Percentiles rank a stretch among this genome's conserved stretches.
These are phyloP conservation scores for Metarhizium robertsii DNA, from an alignment of 2,329 filamentous ascomycete species.

Conservation along the genomic window DNA sequence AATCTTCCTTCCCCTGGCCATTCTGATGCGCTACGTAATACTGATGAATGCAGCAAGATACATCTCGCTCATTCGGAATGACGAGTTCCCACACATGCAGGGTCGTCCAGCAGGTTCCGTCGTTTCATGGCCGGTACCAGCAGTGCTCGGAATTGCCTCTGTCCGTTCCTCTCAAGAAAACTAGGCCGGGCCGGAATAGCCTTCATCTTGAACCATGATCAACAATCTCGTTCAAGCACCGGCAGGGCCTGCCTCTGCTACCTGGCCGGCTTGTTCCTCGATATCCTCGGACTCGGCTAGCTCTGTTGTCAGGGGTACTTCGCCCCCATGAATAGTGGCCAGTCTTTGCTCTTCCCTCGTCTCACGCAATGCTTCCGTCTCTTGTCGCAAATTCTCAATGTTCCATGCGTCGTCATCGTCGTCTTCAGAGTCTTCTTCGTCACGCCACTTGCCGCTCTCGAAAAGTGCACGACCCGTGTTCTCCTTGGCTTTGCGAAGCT, in stretches of 20 bases:
- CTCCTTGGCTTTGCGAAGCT: conserved; percentile 85
- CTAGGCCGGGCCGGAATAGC: neutral
- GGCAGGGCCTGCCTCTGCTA: conserved; percentile 6
- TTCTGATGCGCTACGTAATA: neutral
- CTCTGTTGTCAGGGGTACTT: neutral
- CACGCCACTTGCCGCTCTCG: conserved; percentile 89
- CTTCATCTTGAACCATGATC: neutral
- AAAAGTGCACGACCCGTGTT: conserved; percentile 92
- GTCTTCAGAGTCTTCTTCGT: conserved; percentile 52
- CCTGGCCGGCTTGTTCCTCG: conserved; percentile 6
- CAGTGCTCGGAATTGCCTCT: conserved; percentile 19
- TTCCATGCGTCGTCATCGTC: conserved; percentile 65
- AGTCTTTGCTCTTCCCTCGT: conserved; percentile 70
- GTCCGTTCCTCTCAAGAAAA: conserved; percentile 1
- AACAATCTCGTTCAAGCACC: conserved; percentile 5
- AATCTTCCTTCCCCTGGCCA: neutral
- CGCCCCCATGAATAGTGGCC: conserved; percentile 14
- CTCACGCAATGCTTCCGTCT: conserved; percentile 70
- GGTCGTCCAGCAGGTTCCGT: conserved; percentile 8
- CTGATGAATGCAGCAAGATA: neutral
- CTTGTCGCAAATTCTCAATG: conserved; percentile 68
- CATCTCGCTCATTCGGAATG: neutral
- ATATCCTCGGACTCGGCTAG: neutral
- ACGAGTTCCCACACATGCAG: neutral
- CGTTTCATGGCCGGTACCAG: conserved; percentile 4